A percentile compares a stretch with the other conserved stretches of the same genome.
Evolutionary conservation across 2,329 filamentous ascomycete species (phyloP).

Genomic region (Neodidymelliopsis sp.): DNA sequence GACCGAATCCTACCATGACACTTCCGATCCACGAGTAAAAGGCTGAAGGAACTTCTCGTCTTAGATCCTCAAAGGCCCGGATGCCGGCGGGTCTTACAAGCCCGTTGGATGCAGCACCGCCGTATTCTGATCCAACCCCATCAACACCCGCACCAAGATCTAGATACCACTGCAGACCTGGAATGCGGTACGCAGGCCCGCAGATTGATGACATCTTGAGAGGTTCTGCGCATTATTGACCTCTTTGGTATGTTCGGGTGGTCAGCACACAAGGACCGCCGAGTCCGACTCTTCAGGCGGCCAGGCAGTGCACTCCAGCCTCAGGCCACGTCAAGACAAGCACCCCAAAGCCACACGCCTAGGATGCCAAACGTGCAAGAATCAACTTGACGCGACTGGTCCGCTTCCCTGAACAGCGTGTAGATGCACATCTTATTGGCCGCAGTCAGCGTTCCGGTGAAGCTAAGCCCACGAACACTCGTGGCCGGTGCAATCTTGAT

Average conservation of each 20-base stretch:
- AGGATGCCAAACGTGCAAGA: not conserved
- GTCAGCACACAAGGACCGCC: not conserved
- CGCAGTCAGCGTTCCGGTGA: constrained; percentile 8
- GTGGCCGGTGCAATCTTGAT: not conserved
- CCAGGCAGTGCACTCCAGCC: constrained; percentile 19
- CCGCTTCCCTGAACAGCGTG: not conserved
- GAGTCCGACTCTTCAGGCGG: constrained; percentile 8
- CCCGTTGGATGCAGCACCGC: not conserved
- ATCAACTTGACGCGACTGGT: constrained; percentile 2
- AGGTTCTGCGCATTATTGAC: not conserved
- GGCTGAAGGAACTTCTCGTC: not conserved
- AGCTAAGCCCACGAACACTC: constrained; percentile 4
- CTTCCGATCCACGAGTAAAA: too few relatives aligned
- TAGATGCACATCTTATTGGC: constrained; percentile 3
- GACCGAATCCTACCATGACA: too few relatives aligned
- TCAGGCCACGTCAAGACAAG: constrained; percentile 17
- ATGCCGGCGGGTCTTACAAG: too few relatives aligned
- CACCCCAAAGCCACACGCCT: constrained; percentile 9
- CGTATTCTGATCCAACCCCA: not conserved
- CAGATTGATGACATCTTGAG: too few relatives aligned
- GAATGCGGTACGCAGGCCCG: too few relatives aligned
- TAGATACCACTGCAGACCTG: not conserved
- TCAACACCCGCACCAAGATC: not conserved
- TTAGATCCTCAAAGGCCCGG: too few relatives aligned
- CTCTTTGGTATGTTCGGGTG: not conserved